A percentile compares a stretch with the other conserved stretches of the same genome.
These are phyloP conservation scores for Croton setiger DNA, from an alignment of 441 rosid species.

Conservation along the genomic window DNA sequence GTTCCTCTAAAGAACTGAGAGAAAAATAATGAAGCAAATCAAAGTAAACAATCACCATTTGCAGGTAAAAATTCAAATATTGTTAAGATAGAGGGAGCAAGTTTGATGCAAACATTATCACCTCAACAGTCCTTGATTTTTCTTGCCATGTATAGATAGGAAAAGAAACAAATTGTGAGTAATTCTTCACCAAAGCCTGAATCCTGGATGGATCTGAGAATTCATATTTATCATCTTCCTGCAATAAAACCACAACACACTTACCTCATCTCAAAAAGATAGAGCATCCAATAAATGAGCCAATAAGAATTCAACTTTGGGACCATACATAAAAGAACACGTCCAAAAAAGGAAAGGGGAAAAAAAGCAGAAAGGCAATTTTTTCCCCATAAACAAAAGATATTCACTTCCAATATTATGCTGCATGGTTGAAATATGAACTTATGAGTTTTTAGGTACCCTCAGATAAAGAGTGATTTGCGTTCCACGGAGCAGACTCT, in stretches of 20 bases:
- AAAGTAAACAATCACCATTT: background rate
- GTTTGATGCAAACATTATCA: conserved; percentile 25
- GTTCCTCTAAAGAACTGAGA: background rate
- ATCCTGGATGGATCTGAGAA: conserved; percentile 71
- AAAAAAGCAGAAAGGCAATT: background rate
- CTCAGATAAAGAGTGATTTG: conserved; percentile 78
- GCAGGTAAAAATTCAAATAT: too few relatives aligned
- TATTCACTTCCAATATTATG: background rate
- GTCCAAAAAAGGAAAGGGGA: background rate
- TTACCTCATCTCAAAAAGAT: background rate
- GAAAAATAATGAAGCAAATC: background rate
- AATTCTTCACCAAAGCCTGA: conserved; percentile 88
- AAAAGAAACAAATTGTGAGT: conserved; percentile 96
- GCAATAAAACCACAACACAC: conserved; percentile 19
- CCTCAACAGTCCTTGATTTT: conserved; percentile 92
- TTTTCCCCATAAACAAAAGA: background rate
- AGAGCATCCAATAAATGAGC: conserved; percentile 6
- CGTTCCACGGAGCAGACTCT: conserved; percentile 73
- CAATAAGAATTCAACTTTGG: background rate
- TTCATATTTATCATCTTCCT: conserved; percentile 94
- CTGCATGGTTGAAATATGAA: background rate
- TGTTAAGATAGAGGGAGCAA: background rate
- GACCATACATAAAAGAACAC: background rate
- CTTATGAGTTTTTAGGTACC: conserved; percentile 37
- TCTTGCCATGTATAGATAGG: conserved; percentile 97